Percentiles rank a stretch among this genome's conserved stretches.
These are phyloP conservation scores for Suillus bovinus DNA, from an alignment of 768 basidiomycete genomes.

Conservation along the genomic window DNA sequence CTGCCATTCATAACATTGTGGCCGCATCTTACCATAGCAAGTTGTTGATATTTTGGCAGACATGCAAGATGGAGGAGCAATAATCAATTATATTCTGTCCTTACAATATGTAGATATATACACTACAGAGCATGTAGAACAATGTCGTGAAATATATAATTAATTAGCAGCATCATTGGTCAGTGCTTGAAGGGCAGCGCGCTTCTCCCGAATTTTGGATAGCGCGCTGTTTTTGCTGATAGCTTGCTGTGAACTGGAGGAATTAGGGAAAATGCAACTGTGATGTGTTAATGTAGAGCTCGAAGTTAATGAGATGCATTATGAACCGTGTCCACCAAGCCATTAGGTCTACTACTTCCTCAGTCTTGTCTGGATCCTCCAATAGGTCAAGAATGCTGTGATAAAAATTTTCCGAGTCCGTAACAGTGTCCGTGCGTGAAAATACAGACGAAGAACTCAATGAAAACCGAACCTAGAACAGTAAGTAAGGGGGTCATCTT, in stretches of 20 bases:
- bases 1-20: too few species aligned
- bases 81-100: too few species aligned
- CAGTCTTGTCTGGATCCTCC: constrained; percentile 20
- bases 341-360: constrained; percentile 18
- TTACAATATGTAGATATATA: too few species aligned
- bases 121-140: too few species aligned
- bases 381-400: constrained; percentile 17
- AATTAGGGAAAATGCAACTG: constrained; percentile 10
- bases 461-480: constrained; percentile 21
- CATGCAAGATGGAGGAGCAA: too few species aligned
- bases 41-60: too few species aligned
- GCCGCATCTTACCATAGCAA: too few species aligned
- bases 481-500: too few species aligned
- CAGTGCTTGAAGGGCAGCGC: background rate
- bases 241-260: background rate
- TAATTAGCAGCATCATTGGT: too few species aligned
- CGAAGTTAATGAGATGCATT: background rate
- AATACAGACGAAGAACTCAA: constrained; percentile 18
- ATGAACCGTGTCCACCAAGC: constrained; percentile 22
- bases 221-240: constrained; percentile 7
- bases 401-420: constrained; percentile 19
- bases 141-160: too few species aligned
- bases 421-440: constrained; percentile 20
- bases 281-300: background rate
- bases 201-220: constrained; percentile 7